A percentile compares a stretch with the other conserved stretches of the same genome.
phyloP scores from a whole-genome alignment of 768 basidiomycete species.

The Agaricus sinodeliciosus region DNA sequence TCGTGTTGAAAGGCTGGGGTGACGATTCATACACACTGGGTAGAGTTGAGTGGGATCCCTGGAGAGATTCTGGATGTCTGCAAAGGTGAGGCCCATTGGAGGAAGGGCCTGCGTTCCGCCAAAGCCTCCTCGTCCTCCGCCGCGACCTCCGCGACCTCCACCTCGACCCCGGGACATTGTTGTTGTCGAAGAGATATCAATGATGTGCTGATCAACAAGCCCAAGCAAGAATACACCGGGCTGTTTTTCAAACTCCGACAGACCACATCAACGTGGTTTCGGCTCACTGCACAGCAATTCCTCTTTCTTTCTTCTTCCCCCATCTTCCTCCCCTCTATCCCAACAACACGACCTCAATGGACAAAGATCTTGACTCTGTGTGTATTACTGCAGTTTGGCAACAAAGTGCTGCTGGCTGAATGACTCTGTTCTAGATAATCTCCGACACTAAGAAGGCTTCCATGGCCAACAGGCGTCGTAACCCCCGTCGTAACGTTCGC shows the following conservation, averaged over 20 bases:
- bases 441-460: constrained; percentile 40
- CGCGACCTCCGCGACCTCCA: constrained; percentile 32
- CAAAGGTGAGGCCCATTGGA: constrained; percentile 77
- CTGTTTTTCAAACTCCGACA: constrained; percentile 36
- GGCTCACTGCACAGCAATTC: constrained; percentile 29
- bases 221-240: constrained; percentile 13
- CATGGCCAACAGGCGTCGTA: constrained; percentile 25
- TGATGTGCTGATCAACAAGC: constrained; percentile 10
- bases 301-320: constrained; percentile 14
- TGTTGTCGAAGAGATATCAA: background rate
- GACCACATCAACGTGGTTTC: constrained; percentile 19
- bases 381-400: constrained; percentile 21
- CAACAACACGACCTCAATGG: constrained; percentile 38
- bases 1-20: no score
- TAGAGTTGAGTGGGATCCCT: constrained; percentile 74
- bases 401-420: constrained; percentile 16
- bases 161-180: constrained; percentile 38
- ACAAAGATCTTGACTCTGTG: constrained; percentile 82
- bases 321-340: constrained; percentile 16
- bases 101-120: constrained; percentile 45
- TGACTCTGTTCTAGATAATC: constrained; percentile 49
- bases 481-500: constrained; percentile 41
- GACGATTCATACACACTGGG: constrained; percentile 51
- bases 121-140: constrained; percentile 53
- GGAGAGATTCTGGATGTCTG: constrained; percentile 72